These are phyloP conservation scores for Suhomyces sp. DNA, from an alignment of 805 yeast genomes.

Conservation along the genomic window DNA sequence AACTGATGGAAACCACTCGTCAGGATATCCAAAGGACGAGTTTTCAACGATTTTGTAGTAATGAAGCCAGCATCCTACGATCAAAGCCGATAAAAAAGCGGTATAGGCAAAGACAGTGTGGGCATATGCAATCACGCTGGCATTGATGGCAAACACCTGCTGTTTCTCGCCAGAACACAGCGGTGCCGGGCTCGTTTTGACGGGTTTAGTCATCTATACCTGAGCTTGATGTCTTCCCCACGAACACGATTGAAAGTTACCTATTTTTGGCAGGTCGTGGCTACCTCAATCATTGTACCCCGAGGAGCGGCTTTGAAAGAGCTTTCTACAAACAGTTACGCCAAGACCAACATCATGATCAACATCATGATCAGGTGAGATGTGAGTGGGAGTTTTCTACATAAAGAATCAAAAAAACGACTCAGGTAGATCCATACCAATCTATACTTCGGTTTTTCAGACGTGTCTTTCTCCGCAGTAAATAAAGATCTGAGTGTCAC, in stretches of 20 bases:
- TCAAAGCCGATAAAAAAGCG: conserved; percentile 74
- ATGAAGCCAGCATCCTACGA: conserved; percentile 74
- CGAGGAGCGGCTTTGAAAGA: neutral
- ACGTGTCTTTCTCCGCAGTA: neutral
- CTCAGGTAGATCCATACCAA: neutral
- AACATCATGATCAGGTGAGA: neutral
- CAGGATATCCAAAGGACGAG: conserved; percentile 86
- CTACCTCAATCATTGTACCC: neutral
- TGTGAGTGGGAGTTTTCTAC: neutral
- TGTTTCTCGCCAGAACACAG: neutral
- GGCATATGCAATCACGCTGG: conserved; percentile 61
- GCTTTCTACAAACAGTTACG: neutral
- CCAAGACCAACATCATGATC: neutral
- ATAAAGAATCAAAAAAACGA: neutral
- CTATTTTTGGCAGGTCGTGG: neutral
- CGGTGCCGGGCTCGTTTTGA: neutral
- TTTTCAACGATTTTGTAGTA: conserved; percentile 86
- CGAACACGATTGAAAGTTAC: neutral
- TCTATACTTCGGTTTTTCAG: neutral
- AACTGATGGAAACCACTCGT: conserved; percentile 98
- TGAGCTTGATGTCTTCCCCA: neutral
- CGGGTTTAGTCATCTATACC: neutral
- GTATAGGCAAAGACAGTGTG: conserved; percentile 70
- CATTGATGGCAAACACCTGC: conserved; percentile 45
- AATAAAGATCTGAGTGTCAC: neutral